Percentiles rank a stretch among this genome's conserved stretches.
Conservation (phyloP, 2,329 filamentous ascomycete species). For the Thermothelomyces thermophilus region DNA sequence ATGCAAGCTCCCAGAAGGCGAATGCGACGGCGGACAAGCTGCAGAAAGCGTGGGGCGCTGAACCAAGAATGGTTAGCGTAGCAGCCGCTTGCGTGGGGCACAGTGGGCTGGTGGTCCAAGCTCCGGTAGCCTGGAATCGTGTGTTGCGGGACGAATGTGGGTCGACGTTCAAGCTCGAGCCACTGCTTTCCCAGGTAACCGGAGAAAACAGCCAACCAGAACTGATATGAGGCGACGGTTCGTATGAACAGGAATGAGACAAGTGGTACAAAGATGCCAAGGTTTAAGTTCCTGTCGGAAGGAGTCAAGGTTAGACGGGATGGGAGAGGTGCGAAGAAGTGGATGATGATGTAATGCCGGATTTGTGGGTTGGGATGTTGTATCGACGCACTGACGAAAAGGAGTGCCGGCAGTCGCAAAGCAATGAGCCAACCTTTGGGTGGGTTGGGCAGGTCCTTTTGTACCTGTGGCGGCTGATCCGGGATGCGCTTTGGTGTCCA, state of each 20-base stretch:
- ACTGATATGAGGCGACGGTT: background rate
- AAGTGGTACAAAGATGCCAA: background rate
- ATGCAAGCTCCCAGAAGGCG: background rate
- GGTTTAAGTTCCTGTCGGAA: background rate
- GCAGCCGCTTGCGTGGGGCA: slow-evolving; percentile 1
- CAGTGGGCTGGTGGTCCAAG: slow-evolving; percentile 6
- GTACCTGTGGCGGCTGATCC: slow-evolving; percentile 26
- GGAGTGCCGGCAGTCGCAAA: slow-evolving; percentile 11
- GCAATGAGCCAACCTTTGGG: slow-evolving; percentile 23
- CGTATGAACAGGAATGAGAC: background rate
- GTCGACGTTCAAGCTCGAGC: background rate
- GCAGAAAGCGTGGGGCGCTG: slow-evolving; percentile 8
- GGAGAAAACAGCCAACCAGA: background rate
- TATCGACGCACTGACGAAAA: slow-evolving; percentile 8
- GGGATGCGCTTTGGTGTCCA: slow-evolving; percentile 7
- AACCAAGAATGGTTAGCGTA: background rate
- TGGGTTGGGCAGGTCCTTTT: slow-evolving; percentile 32
- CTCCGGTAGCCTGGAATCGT: background rate
- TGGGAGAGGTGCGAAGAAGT: background rate
- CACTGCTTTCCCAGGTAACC: background rate
- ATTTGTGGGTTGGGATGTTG: background rate
- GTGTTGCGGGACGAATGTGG: background rate
- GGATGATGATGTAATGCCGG: slow-evolving; percentile 17
- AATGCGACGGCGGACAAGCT: background rate
- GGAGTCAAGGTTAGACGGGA: background rate